Base-by-base conservation (phyloP, 306 rosid genomes). In the Trifolium dubium region DNA sequence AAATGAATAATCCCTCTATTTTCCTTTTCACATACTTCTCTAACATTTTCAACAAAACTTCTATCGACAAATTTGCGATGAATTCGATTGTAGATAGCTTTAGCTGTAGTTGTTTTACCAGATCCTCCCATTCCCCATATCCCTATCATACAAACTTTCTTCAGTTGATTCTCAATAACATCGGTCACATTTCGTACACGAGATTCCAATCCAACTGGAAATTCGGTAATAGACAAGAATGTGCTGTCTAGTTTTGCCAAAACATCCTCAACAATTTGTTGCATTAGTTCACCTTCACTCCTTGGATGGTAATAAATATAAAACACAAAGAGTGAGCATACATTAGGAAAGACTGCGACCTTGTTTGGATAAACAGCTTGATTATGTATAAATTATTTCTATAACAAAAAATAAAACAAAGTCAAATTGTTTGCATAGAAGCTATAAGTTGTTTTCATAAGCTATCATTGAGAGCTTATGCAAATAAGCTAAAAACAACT, bases 121-220 rank as follows among this genome's bases (percentile, higher is more conserved):
- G 4, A 56, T 11, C 63, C 32, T 0, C 80, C 80, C 73, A 75
- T 75, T 6, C 79, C 79, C 73, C 79, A 66, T 2, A 75, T 75
- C 14, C 79, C 79, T 40, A 67, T 5, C 6, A 63, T 4, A 35
- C 64, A 37, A 9, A 49, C 54, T 9, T 0, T 5, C 5, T 2
- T 37, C 5, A 59, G 31, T 2, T 40, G 1, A 5, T 0, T 12
- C n/a, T n/a, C 8, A 28, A 66, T 54, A 4, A 40, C 32, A 0
- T 8, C 1, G 40, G 30, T 41, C 15, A 66, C 47, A 6, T 39
- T 3, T n/a, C 40, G 23, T 0, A 55, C 28, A 15, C 60, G 79
- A 5, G 73, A 15, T 29, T 28, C 59, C 19, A 75, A 4, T 15
- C 73, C 79, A 29, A 75, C 73, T 1, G 73, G 73, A 12, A 28